Evolutionary conservation across 2,329 filamentous ascomycete species (phyloP), one percentile per base, ranked within the genome.

Genomic region (Fusarium sp.): DNA sequence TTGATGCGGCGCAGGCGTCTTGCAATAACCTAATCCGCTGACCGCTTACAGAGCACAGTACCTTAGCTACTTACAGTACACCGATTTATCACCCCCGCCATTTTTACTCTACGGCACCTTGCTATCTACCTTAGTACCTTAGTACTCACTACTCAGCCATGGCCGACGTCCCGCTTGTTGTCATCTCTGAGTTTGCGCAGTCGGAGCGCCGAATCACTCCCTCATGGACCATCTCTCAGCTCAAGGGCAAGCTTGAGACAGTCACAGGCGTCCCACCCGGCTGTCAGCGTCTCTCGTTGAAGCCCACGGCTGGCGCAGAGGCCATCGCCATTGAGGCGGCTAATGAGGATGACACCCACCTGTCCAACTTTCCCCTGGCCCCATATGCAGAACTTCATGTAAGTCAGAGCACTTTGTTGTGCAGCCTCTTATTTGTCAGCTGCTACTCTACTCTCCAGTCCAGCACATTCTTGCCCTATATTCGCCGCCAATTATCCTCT

Each of bases 201-300:
- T 94, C 93, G 53, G 96, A 99, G 82, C 92, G 95, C 66, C 93
- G 96, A 72, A 90, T 98, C 79, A 95, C 93, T 26, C 95, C 95
- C 16, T 91, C 94, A 72, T 99, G 96, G 96, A 91, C 91, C 66
- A 91, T 99, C 77, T 85, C 87, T 58, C 90, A 93, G 75, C 86
- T 98, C 75, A 97, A 95, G 83, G 82, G 86, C 55, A 97, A 96
- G 80, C 89, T 99, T 53, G 95, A 98, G 81, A 91, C 93, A 66
- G 90, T 98, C 81, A 98, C 95, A 3, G 96, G 96, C 66, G 90
- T 98, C 39, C 95, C 96, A 18, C 92, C 94, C 13, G 87, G 86
- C 30, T 89, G 86, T 64, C 96, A 98, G 80, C 88, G 85, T 67
- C 86, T 99, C 66, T 89, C 85, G 30, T 84, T 98, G 77, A 92